Conservation (phyloP, 2,329 filamentous ascomycete genomes). For the Helminthosporium solani region DNA sequence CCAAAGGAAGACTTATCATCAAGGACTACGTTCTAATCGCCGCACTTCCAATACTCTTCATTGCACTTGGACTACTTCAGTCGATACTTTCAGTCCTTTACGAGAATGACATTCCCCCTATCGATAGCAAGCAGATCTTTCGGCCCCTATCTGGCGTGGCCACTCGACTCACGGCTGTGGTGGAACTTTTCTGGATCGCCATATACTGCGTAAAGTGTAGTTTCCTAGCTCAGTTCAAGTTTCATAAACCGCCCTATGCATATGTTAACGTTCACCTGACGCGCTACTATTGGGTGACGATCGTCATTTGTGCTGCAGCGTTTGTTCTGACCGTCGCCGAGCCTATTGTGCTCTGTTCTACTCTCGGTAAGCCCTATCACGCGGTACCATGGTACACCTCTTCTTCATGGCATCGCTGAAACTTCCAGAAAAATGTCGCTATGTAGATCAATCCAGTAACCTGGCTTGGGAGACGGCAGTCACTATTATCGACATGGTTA, state of each 20-base stretch:
- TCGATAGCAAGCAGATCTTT: not conserved
- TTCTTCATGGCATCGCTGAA: slow-evolving; percentile 2
- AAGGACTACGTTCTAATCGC: slow-evolving; percentile 21
- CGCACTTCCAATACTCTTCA: slow-evolving; percentile 12
- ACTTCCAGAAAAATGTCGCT: slow-evolving; percentile 11
- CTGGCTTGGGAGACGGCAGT: slow-evolving; percentile 11
- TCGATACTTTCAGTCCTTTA: slow-evolving; percentile 9
- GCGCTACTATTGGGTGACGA: slow-evolving; percentile 14
- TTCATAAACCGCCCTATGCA: slow-evolving; percentile 21
- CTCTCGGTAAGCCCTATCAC: slow-evolving; percentile 7
- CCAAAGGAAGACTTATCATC: slow-evolving; percentile 17
- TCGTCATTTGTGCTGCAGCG: slow-evolving; percentile 8
- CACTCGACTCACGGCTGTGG: slow-evolving; percentile 13
- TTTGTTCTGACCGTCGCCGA: slow-evolving; percentile 15
- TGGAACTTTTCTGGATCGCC: slow-evolving; percentile 19
- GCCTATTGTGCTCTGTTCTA: slow-evolving; percentile 15
- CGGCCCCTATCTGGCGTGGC: not conserved
- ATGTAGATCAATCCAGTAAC: slow-evolving; percentile 5
- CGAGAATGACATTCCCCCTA: not conserved
- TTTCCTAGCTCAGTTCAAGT: slow-evolving; percentile 21
- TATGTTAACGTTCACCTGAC: slow-evolving; percentile 17
- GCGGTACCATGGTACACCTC: no score
- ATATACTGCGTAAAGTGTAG: slow-evolving; percentile 23
- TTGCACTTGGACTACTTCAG: slow-evolving; percentile 13
- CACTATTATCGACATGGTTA: slow-evolving; percentile 15